Base-by-base conservation (phyloP, 2,329 filamentous ascomycete species). In the Fonsecaea pugnacius region DNA sequence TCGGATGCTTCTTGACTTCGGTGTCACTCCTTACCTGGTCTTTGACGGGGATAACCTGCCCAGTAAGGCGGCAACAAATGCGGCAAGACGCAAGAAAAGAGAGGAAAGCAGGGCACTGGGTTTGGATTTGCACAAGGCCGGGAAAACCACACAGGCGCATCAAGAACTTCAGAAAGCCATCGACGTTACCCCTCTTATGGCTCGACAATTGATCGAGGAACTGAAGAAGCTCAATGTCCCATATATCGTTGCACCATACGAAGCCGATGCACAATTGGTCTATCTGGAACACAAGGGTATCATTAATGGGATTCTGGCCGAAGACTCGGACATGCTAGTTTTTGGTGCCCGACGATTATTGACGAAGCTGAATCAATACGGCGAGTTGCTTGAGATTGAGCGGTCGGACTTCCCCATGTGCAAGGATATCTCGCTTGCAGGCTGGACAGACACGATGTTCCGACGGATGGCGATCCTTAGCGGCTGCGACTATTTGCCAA, bases 131-230 rank as follows among this genome's bases (percentile, higher is more conserved):
- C 82, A 96, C 62, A 89, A 88, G 66, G 89, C 92, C 36, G 94
- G 95, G 32, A 93, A 94, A 74, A 83, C 85, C 1, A 84, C 89
- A 0, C 90, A 94, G 73, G 95, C 95, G 9, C 87, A 93, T 63
- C 82, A 88, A 52, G 92, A 98, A 76, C 85, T 98, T 62, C 94
- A 98, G 74, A 99, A 98, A 76, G 91, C 93, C 52, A 90, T 98
- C 65, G 95, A 99, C 76, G 88, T 99, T 40, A 98, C 95, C 1
- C 94, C 96, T 1, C 89, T 95, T 72, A 99, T 99, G 96, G 95
- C 95, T 7, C 87, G 91, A 6, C 85, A 91, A 70, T 80, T 98
- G 59, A 99, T 99, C 64, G 92, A 97, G 70, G 91, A 96, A 75
- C 83, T 98, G 72, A 97, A 96, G 78, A 86, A 87, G 72, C 81